Conservation (phyloP, 306 rosid species). For the Betula pendula region DNA sequence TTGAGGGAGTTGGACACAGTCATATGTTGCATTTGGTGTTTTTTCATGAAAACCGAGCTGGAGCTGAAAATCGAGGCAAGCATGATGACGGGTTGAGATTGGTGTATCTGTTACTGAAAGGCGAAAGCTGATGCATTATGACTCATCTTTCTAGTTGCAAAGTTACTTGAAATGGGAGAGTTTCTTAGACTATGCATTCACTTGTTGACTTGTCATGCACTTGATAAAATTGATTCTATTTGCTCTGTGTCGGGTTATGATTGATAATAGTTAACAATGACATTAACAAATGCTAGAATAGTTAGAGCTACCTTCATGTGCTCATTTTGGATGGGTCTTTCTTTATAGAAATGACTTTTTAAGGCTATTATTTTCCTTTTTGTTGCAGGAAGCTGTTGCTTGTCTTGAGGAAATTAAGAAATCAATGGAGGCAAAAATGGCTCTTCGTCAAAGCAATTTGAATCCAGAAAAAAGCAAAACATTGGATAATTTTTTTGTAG, state of each 20-base stretch:
- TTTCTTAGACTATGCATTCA: neutral
- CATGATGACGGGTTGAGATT: constrained; percentile 80
- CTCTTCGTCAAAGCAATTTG: constrained; percentile 86
- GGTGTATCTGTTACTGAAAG: constrained; percentile 24
- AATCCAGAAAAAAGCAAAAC: constrained; percentile 58
- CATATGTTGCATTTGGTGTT: neutral
- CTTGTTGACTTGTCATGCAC: neutral
- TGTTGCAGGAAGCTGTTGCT: constrained; percentile 75
- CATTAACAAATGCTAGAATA: neutral
- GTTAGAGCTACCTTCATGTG: neutral
- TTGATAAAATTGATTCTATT: neutral
- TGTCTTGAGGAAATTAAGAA: constrained; percentile 88
- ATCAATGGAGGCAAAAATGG: constrained; percentile 81
- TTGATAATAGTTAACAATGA: neutral
- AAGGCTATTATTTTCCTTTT: constrained; percentile 2
- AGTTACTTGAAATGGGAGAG: neutral
- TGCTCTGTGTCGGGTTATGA: neutral
- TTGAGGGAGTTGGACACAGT: neutral
- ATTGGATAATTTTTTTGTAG: neutral
- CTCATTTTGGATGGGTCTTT: constrained; percentile 13
- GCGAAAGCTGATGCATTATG: constrained; percentile 2
- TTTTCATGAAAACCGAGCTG: constrained; percentile 44
- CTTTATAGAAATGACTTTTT: constrained; percentile 15
- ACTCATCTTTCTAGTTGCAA: neutral
- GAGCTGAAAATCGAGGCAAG: constrained; percentile 61